Evolutionary conservation across 208 protist genomes (phyloP).

Genomic region (Trypanosomatidae sp.): DNA sequence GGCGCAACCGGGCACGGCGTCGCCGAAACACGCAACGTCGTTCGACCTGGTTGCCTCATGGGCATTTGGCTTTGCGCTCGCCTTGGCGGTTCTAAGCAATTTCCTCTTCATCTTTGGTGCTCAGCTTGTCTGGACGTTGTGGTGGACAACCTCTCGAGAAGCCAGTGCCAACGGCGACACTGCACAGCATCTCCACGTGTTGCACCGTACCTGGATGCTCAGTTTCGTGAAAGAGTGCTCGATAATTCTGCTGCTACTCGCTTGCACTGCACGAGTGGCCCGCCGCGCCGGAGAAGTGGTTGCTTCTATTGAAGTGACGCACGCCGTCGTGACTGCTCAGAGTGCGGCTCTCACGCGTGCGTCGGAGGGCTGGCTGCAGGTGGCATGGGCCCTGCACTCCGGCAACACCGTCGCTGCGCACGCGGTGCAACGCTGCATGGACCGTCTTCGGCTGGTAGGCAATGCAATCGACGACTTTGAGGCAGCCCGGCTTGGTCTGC

Average conservation of each 20-base stretch:
- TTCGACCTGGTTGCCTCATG: not conserved
- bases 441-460: not conserved
- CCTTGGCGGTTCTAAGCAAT: not conserved
- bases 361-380: constrained; percentile 12
- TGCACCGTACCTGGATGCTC: not conserved
- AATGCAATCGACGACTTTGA: not conserved
- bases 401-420: constrained; percentile 10
- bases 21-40: not conserved
- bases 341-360: not conserved
- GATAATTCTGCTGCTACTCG: not conserved
- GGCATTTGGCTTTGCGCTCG: not conserved
- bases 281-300: not conserved
- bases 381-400: constrained; percentile 16
- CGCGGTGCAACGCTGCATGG: constrained; percentile 9
- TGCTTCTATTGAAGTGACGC: not conserved
- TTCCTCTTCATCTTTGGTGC: not conserved
- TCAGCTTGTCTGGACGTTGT: not conserved
- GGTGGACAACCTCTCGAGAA: not conserved
- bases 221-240: not conserved
- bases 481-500: not conserved
- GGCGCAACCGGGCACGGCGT: not conserved
- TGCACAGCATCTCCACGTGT: not conserved
- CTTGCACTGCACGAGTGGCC: not conserved
- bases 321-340: not conserved
- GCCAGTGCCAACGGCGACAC: not conserved